Percentiles rank a stretch among this genome's conserved stretches.
Conservation (phyloP, 2,329 filamentous ascomycete species). For the Beauveria rudraprayagi region DNA sequence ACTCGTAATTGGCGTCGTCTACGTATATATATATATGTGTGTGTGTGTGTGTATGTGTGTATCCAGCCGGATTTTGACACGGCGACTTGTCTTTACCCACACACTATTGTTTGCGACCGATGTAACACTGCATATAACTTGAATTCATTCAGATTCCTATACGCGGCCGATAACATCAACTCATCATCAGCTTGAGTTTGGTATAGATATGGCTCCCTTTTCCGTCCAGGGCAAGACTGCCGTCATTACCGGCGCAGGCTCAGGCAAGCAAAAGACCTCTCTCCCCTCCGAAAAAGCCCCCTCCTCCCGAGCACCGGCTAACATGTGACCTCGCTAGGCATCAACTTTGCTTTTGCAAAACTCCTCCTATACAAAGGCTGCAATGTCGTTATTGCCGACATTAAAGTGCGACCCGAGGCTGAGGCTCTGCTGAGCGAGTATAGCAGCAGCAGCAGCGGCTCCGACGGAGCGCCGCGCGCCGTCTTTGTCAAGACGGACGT, state of each 20-base stretch:
- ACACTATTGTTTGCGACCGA: neutral
- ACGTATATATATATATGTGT: neutral
- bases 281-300: neutral
- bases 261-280: constrained; percentile 13
- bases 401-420: constrained; percentile 35
- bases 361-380: constrained; percentile 33
- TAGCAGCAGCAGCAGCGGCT: constrained; percentile 6
- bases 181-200: no score
- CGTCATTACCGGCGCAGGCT: constrained; percentile 23
- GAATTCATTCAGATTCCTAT: no score
- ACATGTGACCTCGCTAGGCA: constrained; percentile 21
- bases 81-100: neutral
- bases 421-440: constrained; percentile 23
- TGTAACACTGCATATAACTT: neutral
- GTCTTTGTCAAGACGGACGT: constrained; percentile 39
- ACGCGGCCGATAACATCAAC: no score
- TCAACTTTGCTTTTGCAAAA: constrained; percentile 36
- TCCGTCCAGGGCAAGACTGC: constrained; percentile 21
- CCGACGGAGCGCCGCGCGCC: constrained; percentile 17
- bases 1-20: neutral
- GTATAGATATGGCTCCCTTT: constrained; percentile 14
- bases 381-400: constrained; percentile 38
- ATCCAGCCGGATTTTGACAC: neutral
- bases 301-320: neutral
- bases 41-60: neutral